phyloP scores from a whole-genome alignment of 805 yeast species.

The Candida rishiriensis region DNA sequence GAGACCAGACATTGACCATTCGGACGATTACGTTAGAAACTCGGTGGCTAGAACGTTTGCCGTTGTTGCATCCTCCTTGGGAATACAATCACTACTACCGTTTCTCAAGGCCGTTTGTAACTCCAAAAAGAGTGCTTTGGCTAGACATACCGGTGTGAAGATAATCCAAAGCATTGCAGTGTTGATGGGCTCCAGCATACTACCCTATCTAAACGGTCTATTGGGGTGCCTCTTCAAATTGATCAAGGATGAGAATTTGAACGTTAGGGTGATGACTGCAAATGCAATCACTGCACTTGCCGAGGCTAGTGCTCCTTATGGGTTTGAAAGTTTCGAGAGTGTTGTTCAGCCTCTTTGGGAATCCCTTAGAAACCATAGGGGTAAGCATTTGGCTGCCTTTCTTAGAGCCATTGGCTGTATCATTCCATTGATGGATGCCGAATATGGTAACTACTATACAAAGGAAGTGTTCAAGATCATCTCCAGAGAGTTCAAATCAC shows the following conservation, averaged over 20 bases:
- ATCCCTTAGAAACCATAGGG: constrained; percentile 74
- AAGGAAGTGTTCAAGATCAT: constrained; percentile 66
- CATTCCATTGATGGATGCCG: constrained; percentile 83
- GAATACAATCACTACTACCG: constrained; percentile 67
- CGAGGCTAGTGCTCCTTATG: constrained; percentile 79
- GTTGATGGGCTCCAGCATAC: constrained; percentile 61
- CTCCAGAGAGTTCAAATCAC: constrained; percentile 67
- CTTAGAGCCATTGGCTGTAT: constrained; percentile 73
- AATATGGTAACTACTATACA: constrained; percentile 73
- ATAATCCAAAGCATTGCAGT: constrained; percentile 73
- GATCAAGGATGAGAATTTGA: constrained; percentile 61
- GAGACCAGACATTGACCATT: constrained; percentile 77
- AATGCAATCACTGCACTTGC: constrained; percentile 70
- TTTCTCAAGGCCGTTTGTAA: constrained; percentile 76
- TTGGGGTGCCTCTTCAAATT: constrained; percentile 57
- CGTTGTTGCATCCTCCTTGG: constrained; percentile 75
- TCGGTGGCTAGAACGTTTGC: constrained; percentile 78
- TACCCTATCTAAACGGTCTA: constrained; percentile 68
- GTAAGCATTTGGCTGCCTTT: constrained; percentile 70
- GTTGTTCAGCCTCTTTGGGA: constrained; percentile 75
- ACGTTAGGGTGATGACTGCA: constrained; percentile 68
- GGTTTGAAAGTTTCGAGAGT: constrained; percentile 79
- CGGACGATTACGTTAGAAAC: constrained; percentile 76
- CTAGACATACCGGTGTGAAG: constrained; percentile 78
- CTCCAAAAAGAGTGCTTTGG: constrained; percentile 73